Conservation (phyloP, 2,329 filamentous ascomycete genomes). For the Alternaria dauci region DNA sequence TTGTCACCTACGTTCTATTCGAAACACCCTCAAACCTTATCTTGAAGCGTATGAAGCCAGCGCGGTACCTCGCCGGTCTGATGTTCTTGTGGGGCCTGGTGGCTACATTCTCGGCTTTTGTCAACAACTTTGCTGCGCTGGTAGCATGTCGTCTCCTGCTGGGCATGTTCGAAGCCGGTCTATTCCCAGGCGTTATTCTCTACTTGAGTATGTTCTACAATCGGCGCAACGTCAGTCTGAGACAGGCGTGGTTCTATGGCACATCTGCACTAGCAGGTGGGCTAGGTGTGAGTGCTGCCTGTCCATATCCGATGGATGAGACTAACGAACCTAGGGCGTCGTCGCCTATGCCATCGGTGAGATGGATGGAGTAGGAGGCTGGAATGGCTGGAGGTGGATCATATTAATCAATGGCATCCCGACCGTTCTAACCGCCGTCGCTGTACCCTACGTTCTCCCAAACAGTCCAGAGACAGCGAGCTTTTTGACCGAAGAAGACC, state of each 20-base stretch:
- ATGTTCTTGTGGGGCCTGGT: constrained; percentile 38
- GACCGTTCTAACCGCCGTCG: constrained; percentile 49
- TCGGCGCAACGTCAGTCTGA: constrained; percentile 58
- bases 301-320: too few relatives aligned
- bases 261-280: constrained; percentile 63
- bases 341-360: constrained; percentile 41
- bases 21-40: constrained; percentile 51
- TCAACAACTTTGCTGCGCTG: constrained; percentile 37
- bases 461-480: constrained; percentile 55
- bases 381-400: constrained; percentile 43
- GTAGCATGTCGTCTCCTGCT: constrained; percentile 40
- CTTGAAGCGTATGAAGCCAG: constrained; percentile 45
- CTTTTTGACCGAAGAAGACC: constrained; percentile 39
- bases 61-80: constrained; percentile 34
- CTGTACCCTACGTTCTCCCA: constrained; percentile 60
- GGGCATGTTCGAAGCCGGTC: constrained; percentile 41
- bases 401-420: constrained; percentile 44
- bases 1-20: constrained; percentile 42
- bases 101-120: constrained; percentile 34
- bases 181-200: constrained; percentile 39
- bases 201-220: constrained; percentile 43
- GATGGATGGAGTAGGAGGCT: constrained; percentile 32
- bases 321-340: constrained; percentile 20
- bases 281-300: constrained; percentile 51
- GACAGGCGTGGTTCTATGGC: constrained; percentile 62